Evolutionary conservation across 257 asterid species (phyloP), one percentile per base, ranked within the genome.

Genomic region (Solanum medicagineum): DNA sequence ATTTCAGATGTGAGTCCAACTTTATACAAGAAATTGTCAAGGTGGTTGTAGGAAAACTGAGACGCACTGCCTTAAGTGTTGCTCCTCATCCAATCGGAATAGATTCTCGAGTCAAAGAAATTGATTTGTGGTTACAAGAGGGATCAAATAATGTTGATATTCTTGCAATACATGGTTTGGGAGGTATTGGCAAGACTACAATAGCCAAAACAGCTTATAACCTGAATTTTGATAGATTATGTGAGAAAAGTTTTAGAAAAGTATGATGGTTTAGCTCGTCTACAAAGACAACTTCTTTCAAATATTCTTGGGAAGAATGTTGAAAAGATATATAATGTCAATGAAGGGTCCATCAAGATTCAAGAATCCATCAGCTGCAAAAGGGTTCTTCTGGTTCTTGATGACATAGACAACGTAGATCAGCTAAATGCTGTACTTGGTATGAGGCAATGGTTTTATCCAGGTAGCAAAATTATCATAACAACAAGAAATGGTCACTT

Each of bases 101-200:
- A 62, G 71, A 86, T 66, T 45, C 19, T 60, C 85, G 82, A 55
- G 70, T 77, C 11, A 57, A 81, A 40, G 77, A 69, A 57, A 70
- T 86, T 49, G 49, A 42, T 32, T 51, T 68, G 40, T 81, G 88
- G 88, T 20, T 84, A 24, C 77, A 74, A 75, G 84, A 74, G 51
- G 55, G 7, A 62, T 74, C 84, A 26, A 22, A 20, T 7, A 24
- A 15, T 44, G 57, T 75, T 8, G 29, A 10, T 75, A 36, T 75
- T 15, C 74, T 57, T 44, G 83, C 56, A 45, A 57, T 84, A 36
- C 81, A 63, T 84, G 87, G 87, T 59, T 60, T 71, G 74, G 56
- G 77, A 49, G 87, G 87, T 13, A 84, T 84, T 54, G 87, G 87
- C 74, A 84, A 84, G 36, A 42, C 87, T n/a, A 84, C 87, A 17